These are phyloP conservation scores for Bruguiera gymnorhiza DNA, from an alignment of 345 rosid genomes.

Conservation along the genomic window DNA sequence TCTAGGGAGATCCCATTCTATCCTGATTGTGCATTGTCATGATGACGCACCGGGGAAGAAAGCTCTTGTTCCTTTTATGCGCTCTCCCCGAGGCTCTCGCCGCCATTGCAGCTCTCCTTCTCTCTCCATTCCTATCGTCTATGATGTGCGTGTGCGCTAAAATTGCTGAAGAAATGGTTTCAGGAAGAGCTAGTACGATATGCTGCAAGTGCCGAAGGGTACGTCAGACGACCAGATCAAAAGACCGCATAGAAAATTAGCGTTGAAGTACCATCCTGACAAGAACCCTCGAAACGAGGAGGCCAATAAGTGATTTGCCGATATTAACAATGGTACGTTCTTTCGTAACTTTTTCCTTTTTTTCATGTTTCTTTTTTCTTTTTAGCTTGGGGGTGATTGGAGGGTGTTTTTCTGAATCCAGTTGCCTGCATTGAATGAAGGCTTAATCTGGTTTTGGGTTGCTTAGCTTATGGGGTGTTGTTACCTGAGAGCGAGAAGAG, in stretches of 20 bases:
- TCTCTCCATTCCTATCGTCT: background rate
- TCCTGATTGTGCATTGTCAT: conserved; percentile 16
- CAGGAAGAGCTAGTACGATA: conserved; percentile 92
- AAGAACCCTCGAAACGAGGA: conserved; percentile 94
- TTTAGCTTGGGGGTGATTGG: background rate
- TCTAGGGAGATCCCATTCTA: conserved; percentile 46
- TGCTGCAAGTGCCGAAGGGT: conserved; percentile 80
- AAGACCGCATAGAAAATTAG: conserved; percentile 92
- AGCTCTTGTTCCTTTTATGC: conserved; percentile 44
- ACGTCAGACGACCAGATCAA: conserved; percentile 99
- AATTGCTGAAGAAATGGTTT: conserved; percentile 12
- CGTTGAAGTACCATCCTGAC: conserved; percentile 97
- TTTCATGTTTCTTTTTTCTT: background rate
- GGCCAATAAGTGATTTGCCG: conserved; percentile 82
- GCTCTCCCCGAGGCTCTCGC: conserved; percentile 43
- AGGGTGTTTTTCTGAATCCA: too few species aligned
- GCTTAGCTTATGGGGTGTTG: conserved; percentile 89
- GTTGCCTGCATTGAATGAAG: too few species aligned
- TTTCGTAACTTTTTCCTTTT: background rate
- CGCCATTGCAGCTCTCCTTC: conserved; percentile 40
- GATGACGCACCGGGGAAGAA: conserved; percentile 53
- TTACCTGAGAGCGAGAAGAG: conserved; percentile 81
- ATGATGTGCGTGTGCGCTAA: background rate
- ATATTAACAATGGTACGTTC: conserved; percentile 71
- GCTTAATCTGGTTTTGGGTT: conserved; percentile 12